A percentile compares a stretch with the other conserved stretches of the same genome.
phyloP scores from a whole-genome alignment of 192 early-diverging fungal genomes.

The Coemansia sp. region DNA sequence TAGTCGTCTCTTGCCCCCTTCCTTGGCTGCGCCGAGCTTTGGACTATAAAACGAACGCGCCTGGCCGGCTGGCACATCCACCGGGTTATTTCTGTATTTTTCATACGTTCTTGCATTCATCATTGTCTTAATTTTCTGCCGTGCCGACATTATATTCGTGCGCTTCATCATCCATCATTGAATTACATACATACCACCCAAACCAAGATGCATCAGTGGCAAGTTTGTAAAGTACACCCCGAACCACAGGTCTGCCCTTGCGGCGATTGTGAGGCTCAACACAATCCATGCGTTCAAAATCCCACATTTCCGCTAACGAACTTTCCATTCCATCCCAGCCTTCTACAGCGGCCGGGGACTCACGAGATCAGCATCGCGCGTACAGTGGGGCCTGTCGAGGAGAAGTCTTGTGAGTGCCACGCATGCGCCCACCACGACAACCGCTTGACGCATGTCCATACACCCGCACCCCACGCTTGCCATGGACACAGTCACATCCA shows the following conservation, averaged over 20 bases:
- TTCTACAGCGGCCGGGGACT: constrained; percentile 13
- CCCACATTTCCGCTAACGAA: background rate
- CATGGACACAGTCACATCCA: constrained; percentile 1
- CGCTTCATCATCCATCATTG: background rate
- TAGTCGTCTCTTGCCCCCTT: background rate
- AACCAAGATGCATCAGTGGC: background rate
- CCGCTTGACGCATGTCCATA: background rate
- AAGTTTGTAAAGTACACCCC: background rate
- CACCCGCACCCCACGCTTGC: background rate
- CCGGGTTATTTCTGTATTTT: background rate
- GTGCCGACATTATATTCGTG: background rate
- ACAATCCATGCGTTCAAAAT: background rate
- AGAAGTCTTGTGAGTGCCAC: constrained; percentile 11
- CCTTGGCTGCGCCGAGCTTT: background rate
- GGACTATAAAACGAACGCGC: background rate
- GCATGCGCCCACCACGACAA: background rate
- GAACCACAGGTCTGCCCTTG: background rate
- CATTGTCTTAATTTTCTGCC: background rate
- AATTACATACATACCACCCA: background rate
- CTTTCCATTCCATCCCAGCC: background rate
- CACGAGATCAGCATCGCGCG: constrained; percentile 15
- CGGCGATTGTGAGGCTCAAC: background rate
- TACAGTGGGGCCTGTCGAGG: constrained; percentile 2
- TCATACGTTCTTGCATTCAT: background rate
- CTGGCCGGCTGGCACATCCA: background rate